Evolutionary conservation across 1,284 basidiomycete genomes (phyloP), one percentile per base, ranked within the genome.

Genomic region (Earliella scabrosa): DNA sequence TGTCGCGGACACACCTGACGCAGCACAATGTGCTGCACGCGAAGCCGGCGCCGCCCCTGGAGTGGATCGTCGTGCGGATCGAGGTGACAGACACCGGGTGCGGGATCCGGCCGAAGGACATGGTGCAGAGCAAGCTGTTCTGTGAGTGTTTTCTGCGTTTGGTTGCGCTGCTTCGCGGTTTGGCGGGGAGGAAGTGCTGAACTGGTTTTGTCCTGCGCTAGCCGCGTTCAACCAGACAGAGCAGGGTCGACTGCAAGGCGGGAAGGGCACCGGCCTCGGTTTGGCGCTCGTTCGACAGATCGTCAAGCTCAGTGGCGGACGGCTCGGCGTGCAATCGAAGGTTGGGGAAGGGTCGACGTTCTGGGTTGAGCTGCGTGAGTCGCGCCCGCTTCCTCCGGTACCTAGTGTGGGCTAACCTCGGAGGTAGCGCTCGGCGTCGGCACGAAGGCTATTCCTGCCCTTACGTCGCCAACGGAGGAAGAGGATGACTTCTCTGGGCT

Each of bases 281-380:
- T 72, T 96, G 20, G 93, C 93, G 2, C 81, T 96, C 20, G 92
- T 95, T n/a, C 81, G 92, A 36, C 92, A 93, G 68, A 95, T 97
- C 54, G 90, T 97, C 60, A 92, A 90, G 71, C 77, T 93, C 31
- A 88, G 83, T 51, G 87, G 89, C 9, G 94, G 93, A 6, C 82
- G 92, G 21, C 75, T 95, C 10, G 92, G 93, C n/a, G 82, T 90
- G 20, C 75, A 73, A 58, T 88, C 86, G 5, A 84, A 85, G 67
- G 75, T 82, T 2, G 79, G 80, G 5, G 72, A 78, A 62, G 89
- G 89, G 11, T 89, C 86, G 27, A 89, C 85, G 10, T 91, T 92
- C 70, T 90, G 87, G 88, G 86, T 93, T 36, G 92, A 94, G 71
- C 73, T 93, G 40, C 86, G 87, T 71, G 71, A 50, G 58, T 62